Percentiles rank a stretch among this genome's conserved stretches.
These are phyloP conservation scores for Nemania abortiva DNA, from an alignment of 2,329 filamentous ascomycete genomes.

Conservation along the genomic window DNA sequence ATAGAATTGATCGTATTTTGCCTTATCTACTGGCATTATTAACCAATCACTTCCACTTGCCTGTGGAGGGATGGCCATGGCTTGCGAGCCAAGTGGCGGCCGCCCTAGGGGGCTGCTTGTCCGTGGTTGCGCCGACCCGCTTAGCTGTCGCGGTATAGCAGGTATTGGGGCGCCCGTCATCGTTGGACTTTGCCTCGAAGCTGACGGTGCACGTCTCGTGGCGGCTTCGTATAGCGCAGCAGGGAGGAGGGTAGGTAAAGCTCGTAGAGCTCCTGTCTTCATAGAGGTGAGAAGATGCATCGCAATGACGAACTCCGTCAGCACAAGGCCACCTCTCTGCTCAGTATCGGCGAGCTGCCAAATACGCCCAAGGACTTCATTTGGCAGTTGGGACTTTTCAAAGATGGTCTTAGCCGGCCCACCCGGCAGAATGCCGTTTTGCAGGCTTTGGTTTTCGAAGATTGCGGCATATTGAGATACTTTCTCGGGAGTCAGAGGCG, in stretches of 20 bases:
- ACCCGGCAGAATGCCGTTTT: constrained; percentile 81
- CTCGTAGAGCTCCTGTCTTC: constrained; percentile 84
- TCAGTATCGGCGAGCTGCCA: constrained; percentile 96
- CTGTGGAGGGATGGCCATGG: constrained; percentile 51
- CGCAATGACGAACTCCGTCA: constrained; percentile 95
- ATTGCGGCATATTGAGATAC: constrained; percentile 88
- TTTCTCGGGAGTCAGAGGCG: constrained; percentile 88
- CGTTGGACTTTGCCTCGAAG: constrained; percentile 63
- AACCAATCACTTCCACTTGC: constrained; percentile 77
- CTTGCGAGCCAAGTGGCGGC: constrained; percentile 60
- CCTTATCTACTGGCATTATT: constrained; percentile 85
- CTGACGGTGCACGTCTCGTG: constrained; percentile 69
- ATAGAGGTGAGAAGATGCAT: constrained; percentile 97
- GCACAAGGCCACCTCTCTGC: constrained; percentile 85
- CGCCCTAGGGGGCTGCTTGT: constrained; percentile 69
- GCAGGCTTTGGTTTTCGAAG: constrained; percentile 88
- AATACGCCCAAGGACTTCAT: constrained; percentile 91
- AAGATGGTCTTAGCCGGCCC: constrained; percentile 95
- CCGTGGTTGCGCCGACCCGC: constrained; percentile 74
- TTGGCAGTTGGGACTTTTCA: constrained; percentile 89
- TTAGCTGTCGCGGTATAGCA: constrained; percentile 86
- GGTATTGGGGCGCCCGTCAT: constrained; percentile 68
- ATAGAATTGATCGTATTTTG: constrained; percentile 88
- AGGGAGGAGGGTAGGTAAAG: constrained; percentile 83
- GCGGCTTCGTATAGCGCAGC: constrained; percentile 92